These are phyloP conservation scores for Calcarisporium arbuscula DNA, from an alignment of 2,329 filamentous ascomycete genomes.

Conservation along the genomic window DNA sequence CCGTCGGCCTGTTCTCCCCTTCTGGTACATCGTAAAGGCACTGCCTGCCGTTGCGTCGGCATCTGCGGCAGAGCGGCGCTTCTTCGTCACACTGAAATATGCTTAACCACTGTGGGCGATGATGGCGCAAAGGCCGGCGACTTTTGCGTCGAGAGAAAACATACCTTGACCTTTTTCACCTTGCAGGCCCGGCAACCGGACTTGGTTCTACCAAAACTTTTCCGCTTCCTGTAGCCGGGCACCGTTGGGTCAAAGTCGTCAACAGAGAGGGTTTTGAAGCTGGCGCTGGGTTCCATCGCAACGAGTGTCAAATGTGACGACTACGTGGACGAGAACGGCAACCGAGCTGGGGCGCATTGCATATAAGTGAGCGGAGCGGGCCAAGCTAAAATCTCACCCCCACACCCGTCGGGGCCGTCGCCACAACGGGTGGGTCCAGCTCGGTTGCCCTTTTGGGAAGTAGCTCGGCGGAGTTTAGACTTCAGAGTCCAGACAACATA, in stretches of 20 bases:
- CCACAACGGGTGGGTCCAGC: too few relatives aligned
- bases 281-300: neutral
- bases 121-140: neutral
- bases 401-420: too few relatives aligned
- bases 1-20: neutral
- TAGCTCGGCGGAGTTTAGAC: too few relatives aligned
- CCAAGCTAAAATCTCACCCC: too few relatives aligned
- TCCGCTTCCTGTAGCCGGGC: conserved; percentile 12
- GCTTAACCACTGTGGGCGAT: neutral
- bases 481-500: too few relatives aligned
- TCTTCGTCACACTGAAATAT: neutral
- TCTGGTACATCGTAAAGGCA: neutral
- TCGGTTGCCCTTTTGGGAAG: too few relatives aligned
- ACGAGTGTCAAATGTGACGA: too few relatives aligned
- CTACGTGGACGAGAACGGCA: too few relatives aligned
- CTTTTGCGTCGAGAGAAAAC: neutral
- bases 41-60: neutral
- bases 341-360: too few relatives aligned
- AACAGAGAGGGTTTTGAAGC: neutral
- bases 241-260: neutral
- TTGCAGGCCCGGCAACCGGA: conserved; percentile 15
- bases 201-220: conserved; percentile 12
- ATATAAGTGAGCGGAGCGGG: too few relatives aligned
- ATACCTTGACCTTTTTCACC: conserved; percentile 17
- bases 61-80: neutral